These are phyloP conservation scores for Colletotrichum sublineola DNA, from an alignment of 2,329 filamentous ascomycete genomes.

Conservation along the genomic window DNA sequence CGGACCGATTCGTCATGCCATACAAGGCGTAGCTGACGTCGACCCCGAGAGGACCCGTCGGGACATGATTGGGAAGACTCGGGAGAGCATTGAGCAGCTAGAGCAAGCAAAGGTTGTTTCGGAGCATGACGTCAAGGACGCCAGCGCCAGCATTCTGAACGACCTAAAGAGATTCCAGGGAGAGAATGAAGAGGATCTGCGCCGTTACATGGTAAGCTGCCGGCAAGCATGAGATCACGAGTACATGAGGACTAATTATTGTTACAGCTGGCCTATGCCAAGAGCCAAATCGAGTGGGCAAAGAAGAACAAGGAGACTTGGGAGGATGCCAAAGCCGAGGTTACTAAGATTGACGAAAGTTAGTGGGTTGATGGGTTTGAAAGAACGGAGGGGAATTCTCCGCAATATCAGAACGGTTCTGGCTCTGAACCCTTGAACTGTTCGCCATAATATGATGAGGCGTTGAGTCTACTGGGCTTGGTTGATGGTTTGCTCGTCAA, in stretches of 20 bases:
- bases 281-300: slow-evolving; percentile 94
- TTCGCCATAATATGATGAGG: slow-evolving; percentile 38
- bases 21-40: slow-evolving; percentile 95
- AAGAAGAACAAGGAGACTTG: slow-evolving; percentile 91
- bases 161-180: slow-evolving; percentile 93
- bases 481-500: slow-evolving; percentile 29
- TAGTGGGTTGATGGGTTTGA: slow-evolving; percentile 47
- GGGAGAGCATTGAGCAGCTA: slow-evolving; percentile 85
- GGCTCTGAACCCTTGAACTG: slow-evolving; percentile 17
- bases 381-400: slow-evolving; percentile 7
- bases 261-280: slow-evolving; percentile 86
- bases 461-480: slow-evolving; percentile 34
- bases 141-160: slow-evolving; percentile 87
- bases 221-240: background rate
- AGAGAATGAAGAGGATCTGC: slow-evolving; percentile 95
- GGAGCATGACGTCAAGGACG: slow-evolving; percentile 92
- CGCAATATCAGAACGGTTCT: slow-evolving; percentile 24
- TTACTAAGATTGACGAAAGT: slow-evolving; percentile 84
- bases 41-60: slow-evolving; percentile 93
- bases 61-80: slow-evolving; percentile 95
- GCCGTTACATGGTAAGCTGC: slow-evolving; percentile 89
- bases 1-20: slow-evolving; percentile 92
- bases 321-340: slow-evolving; percentile 90
- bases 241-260: background rate
- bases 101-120: slow-evolving; percentile 92